These are phyloP conservation scores for Salix koriyanagi DNA, from an alignment of 345 rosid species.

Conservation along the genomic window DNA sequence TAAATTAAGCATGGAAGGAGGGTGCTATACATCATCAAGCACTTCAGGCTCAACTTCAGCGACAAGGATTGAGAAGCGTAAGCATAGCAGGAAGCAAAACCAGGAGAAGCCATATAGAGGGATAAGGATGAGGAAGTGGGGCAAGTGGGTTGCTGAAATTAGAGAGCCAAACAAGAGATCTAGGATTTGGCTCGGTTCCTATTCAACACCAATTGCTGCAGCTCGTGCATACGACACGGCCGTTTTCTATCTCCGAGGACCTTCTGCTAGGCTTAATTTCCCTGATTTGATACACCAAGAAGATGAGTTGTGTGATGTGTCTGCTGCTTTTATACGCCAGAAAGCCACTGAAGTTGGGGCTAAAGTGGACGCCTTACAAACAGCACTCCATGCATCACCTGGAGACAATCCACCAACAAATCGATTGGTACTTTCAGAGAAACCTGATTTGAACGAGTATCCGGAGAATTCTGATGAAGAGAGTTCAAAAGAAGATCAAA, in stretches of 20 bases:
- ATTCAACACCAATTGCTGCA: conserved; percentile 42
- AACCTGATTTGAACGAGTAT: conserved; percentile 43
- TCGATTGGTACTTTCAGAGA: conserved; percentile 1
- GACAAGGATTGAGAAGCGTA: not conserved
- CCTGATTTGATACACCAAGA: conserved; percentile 34
- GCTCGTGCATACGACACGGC: conserved; percentile 52
- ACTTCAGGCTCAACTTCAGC: conserved; percentile 9
- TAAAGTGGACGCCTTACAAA: conserved; percentile 37
- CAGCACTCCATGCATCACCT: conserved; percentile 9
- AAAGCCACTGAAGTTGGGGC: conserved; percentile 48
- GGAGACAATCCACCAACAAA: not conserved
- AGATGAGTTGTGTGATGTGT: conserved; percentile 18
- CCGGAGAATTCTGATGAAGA: conserved; percentile 30
- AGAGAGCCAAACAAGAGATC: conserved; percentile 50
- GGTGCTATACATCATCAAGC: conserved; percentile 1
- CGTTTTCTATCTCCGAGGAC: conserved; percentile 49
- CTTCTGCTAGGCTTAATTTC: conserved; percentile 47
- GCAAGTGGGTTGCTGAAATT: conserved; percentile 52
- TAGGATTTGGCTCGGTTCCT: conserved; percentile 50
- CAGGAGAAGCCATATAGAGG: conserved; percentile 40
- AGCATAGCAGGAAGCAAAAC: conserved; percentile 16
- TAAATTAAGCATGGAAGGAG: conserved; percentile 12
- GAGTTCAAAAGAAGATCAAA: not conserved
- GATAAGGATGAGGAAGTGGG: conserved; percentile 57
- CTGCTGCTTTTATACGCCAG: conserved; percentile 38